Conservation (phyloP, 2,329 filamentous ascomycete species). For the Colletotrichum tanaceti region DNA sequence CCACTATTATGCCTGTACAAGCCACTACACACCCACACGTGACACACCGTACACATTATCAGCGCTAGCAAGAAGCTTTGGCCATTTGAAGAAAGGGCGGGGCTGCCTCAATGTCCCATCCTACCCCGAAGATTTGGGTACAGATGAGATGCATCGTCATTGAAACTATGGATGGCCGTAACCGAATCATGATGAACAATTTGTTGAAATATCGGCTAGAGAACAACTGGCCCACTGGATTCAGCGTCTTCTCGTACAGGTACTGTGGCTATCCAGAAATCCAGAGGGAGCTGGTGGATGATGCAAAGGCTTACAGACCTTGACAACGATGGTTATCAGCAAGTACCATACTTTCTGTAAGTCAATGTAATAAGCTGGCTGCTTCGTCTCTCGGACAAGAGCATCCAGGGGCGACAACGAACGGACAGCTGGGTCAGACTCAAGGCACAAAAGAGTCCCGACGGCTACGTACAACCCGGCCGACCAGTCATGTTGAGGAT, state of each 20-base stretch:
- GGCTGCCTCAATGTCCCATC: neutral
- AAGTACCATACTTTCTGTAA: neutral
- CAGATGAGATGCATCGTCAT: neutral
- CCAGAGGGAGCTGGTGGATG: neutral
- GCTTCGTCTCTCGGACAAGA: neutral
- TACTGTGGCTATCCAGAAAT: neutral
- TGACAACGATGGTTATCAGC: neutral
- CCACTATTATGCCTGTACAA: no score
- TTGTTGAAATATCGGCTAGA: neutral
- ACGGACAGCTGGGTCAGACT: constrained; percentile 30
- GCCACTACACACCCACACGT: neutral
- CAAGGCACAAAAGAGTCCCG: constrained; percentile 25
- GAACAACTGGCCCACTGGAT: neutral
- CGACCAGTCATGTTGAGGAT: constrained; percentile 12
- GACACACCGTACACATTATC: neutral
- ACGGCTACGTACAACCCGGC: constrained; percentile 4
- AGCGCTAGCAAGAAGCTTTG: constrained; percentile 32
- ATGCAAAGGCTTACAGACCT: neutral
- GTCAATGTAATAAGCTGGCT: neutral
- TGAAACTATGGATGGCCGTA: neutral
- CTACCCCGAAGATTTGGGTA: neutral
- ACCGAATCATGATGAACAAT: neutral
- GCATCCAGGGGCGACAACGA: neutral
- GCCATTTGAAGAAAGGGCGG: constrained; percentile 18
- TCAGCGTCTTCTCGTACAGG: no score